Conservation (phyloP, 2,329 filamentous ascomycete genomes). For the Cladosporium sp. region DNA sequence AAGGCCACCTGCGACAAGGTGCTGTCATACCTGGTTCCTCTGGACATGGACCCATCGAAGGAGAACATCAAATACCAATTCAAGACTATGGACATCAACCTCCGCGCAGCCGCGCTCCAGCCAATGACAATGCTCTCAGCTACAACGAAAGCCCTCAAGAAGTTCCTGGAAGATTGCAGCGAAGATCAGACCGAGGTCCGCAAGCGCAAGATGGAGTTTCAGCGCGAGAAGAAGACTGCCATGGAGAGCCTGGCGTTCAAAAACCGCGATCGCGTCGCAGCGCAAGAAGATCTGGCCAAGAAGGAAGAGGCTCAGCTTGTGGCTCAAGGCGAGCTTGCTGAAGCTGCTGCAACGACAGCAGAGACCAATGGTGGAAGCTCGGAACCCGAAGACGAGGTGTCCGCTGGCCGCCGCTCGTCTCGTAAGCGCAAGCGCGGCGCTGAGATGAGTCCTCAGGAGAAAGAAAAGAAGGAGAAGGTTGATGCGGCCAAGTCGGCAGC, state of each 20-base stretch:
- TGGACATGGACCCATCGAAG: constrained; percentile 65
- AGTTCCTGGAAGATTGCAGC: constrained; percentile 85
- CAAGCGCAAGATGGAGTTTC: constrained; percentile 91
- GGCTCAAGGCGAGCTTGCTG: neutral
- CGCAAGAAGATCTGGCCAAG: constrained; percentile 13
- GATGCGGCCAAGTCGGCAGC: constrained; percentile 42
- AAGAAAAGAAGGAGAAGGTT: constrained; percentile 54
- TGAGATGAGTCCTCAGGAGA: constrained; percentile 52
- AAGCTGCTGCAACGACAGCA: constrained; percentile 24
- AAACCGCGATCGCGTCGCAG: constrained; percentile 40
- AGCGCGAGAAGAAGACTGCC: constrained; percentile 61
- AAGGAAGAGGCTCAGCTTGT: constrained; percentile 38
- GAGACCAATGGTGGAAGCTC: constrained; percentile 55
- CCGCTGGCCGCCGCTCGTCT: constrained; percentile 9
- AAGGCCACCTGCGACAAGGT: constrained; percentile 71
- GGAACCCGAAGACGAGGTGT: constrained; percentile 63
- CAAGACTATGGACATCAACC: constrained; percentile 70
- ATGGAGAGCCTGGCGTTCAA: constrained; percentile 50
- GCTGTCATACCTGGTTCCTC: constrained; percentile 72
- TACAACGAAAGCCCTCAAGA: constrained; percentile 77
- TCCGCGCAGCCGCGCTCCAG: constrained; percentile 72
- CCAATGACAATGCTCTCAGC: constrained; percentile 80
- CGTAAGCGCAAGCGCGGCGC: constrained; percentile 45
- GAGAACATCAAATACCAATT: constrained; percentile 71
- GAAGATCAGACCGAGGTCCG: constrained; percentile 91